Evolutionary conservation across 2,329 filamentous ascomycete species (phyloP).

Genomic region (Microdochium trichocladiopsis): DNA sequence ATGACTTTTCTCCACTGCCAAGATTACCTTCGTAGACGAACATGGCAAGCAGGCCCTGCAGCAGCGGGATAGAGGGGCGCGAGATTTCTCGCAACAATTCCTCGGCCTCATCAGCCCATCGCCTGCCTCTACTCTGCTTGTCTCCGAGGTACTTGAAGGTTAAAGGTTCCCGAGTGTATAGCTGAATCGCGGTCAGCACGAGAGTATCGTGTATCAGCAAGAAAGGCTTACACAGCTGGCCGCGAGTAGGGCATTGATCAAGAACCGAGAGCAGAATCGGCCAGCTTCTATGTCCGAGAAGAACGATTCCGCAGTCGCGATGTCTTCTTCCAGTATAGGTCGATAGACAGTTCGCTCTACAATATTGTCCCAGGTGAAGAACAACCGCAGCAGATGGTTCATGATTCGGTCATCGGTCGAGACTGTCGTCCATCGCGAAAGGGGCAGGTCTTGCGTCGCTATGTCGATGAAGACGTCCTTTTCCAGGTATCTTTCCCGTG

Average conservation of each 20-base stretch:
- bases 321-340: background rate
- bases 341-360: slow-evolving; percentile 8
- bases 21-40: background rate
- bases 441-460: slow-evolving; percentile 3
- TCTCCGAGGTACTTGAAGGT: background rate
- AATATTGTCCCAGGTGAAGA: slow-evolving; percentile 16
- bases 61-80: background rate
- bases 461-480: background rate
- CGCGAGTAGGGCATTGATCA: slow-evolving; percentile 14
- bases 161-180: background rate
- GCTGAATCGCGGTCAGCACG: background rate
- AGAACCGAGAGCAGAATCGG: slow-evolving; percentile 12
- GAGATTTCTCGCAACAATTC: background rate
- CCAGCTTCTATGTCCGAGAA: slow-evolving; percentile 5
- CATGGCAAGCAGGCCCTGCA: background rate
- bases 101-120: background rate
- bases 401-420: slow-evolving; percentile 6
- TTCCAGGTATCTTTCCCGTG: background rate
- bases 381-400: slow-evolving; percentile 10
- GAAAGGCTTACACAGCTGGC: slow-evolving; percentile 8
- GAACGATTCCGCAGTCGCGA: slow-evolving; percentile 4
- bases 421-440: slow-evolving; percentile 12
- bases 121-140: background rate
- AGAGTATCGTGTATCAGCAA: background rate
- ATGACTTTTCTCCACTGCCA: background rate